A percentile compares a stretch with the other conserved stretches of the same genome.
These are phyloP conservation scores for Gossypium bickii DNA, from an alignment of 345 rosid genomes.

Conservation along the genomic window DNA sequence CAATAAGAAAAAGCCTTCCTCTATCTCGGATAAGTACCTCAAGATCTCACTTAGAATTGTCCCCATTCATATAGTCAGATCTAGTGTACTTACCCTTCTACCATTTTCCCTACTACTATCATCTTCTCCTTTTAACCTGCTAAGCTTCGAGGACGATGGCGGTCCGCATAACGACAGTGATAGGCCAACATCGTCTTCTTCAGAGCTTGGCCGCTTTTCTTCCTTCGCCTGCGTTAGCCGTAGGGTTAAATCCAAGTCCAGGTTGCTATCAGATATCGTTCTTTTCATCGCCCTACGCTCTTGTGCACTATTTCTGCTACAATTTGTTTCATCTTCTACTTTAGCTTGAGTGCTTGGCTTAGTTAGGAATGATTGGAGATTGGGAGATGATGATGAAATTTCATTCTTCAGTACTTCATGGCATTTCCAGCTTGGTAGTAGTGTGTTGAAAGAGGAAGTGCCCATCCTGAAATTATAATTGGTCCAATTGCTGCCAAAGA, in stretches of 20 bases:
- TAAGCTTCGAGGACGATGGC: slow-evolving; percentile 36
- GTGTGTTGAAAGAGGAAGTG: slow-evolving; percentile 14
- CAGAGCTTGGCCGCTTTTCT: slow-evolving; percentile 7
- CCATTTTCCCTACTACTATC: slow-evolving; percentile 23
- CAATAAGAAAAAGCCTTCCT: slow-evolving; percentile 4
- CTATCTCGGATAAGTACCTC: slow-evolving; percentile 59
- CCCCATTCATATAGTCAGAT: slow-evolving; percentile 88
- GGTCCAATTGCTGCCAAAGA: slow-evolving; percentile 20
- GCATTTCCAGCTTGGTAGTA: slow-evolving; percentile 13
- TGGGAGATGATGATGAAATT: slow-evolving; percentile 7
- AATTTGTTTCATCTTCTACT: slow-evolving; percentile 3
- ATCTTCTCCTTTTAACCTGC: slow-evolving; percentile 32
- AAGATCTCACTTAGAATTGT: slow-evolving; percentile 91
- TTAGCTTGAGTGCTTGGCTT: slow-evolving; percentile 14
- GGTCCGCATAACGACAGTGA: slow-evolving; percentile 53
- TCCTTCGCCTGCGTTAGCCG: slow-evolving; percentile 25
- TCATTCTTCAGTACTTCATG: slow-evolving; percentile 8
- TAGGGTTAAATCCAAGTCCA: slow-evolving; percentile 55
- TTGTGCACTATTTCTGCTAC: slow-evolving; percentile 9
- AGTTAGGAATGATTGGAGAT: slow-evolving; percentile 15
- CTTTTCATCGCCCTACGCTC: slow-evolving; percentile 39
- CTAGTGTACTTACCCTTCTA: slow-evolving; percentile 78
- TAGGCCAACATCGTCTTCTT: slow-evolving; percentile 37
- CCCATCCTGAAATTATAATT: slow-evolving; percentile 11
- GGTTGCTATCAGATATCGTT: slow-evolving; percentile 31